Percentiles rank a stretch among this genome's conserved stretches.
Conservation (phyloP, 176 grass and related monocot genomes). For the Poa pratensis region DNA sequence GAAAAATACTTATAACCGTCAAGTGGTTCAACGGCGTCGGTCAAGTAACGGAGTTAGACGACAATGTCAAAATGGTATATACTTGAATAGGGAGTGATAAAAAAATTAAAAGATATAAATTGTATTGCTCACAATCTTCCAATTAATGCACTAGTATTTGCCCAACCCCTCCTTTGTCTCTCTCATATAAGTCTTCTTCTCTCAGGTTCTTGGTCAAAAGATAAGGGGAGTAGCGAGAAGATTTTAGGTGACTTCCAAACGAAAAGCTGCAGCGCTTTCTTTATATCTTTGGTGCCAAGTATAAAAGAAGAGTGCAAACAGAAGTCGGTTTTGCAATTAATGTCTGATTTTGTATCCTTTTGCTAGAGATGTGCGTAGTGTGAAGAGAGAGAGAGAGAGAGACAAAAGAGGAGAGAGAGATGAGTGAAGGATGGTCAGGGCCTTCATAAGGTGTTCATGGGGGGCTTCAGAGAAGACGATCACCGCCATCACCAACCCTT, state of each 20-base stretch:
- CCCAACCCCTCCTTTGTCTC: background rate
- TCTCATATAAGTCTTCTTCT: conserved; percentile 39
- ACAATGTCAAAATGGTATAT: background rate
- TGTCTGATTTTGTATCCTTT: conserved; percentile 51
- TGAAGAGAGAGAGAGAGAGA: conserved; percentile 38
- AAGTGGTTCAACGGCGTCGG: background rate
- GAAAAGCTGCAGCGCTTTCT: conserved; percentile 46
- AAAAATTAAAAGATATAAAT: background rate
- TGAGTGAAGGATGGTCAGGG: conserved; percentile 47
- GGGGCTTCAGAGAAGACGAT: conserved; percentile 37
- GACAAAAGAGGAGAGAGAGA: background rate
- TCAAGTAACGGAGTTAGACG: background rate
- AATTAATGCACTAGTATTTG: conserved; percentile 32
- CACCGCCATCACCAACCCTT: conserved; percentile 11
- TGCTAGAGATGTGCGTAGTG: conserved; percentile 35
- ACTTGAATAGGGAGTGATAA: background rate
- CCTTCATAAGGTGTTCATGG: conserved; percentile 55
- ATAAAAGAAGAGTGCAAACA: conserved; percentile 54
- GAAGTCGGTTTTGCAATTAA: conserved; percentile 64
- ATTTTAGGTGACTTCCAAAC: conserved; percentile 59
- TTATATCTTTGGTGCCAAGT: conserved; percentile 40
- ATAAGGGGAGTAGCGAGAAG: conserved; percentile 23
- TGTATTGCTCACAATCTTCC: conserved; percentile 3
- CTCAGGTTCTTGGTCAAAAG: conserved; percentile 59
- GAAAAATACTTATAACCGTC: background rate